Conservation (phyloP, 805 yeast species). For the Kluyveromyces dobzhanskii region DNA sequence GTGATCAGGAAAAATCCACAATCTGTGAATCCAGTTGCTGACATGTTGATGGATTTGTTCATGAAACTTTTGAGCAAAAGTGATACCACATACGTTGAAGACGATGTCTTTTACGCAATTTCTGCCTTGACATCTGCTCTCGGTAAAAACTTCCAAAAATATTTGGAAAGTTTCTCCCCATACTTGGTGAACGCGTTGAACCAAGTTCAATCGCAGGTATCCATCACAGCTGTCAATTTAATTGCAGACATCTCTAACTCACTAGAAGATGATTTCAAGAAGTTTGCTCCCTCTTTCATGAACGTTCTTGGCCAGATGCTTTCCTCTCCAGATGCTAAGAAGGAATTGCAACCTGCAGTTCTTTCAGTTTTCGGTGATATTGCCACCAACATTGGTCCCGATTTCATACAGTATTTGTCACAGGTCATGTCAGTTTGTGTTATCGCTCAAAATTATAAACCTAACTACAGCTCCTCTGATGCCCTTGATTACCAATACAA, state of each 20-base stretch:
- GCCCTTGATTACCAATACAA: slow-evolving; percentile 64
- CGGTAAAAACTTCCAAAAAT: slow-evolving; percentile 61
- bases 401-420: slow-evolving; percentile 66
- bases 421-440: slow-evolving; percentile 74
- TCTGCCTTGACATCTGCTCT: slow-evolving; percentile 82
- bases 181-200: slow-evolving; percentile 69
- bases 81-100: slow-evolving; percentile 72
- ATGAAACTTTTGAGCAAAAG: slow-evolving; percentile 56
- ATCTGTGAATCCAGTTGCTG: slow-evolving; percentile 62
- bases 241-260: slow-evolving; percentile 93
- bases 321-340: slow-evolving; percentile 56
- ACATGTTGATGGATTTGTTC: slow-evolving; percentile 76
- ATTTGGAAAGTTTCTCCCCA: slow-evolving; percentile 78
- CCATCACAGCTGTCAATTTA: slow-evolving; percentile 87
- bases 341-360: slow-evolving; percentile 80
- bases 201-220: slow-evolving; percentile 75
- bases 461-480: slow-evolving; percentile 64
- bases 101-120: slow-evolving; percentile 87
- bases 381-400: slow-evolving; percentile 77
- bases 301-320: slow-evolving; percentile 68
- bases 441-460: slow-evolving; percentile 52
- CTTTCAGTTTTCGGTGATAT: slow-evolving; percentile 93
- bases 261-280: slow-evolving; percentile 61
- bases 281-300: slow-evolving; percentile 78
- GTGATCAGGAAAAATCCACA: slow-evolving; percentile 73